phyloP scores from a whole-genome alignment of 805 yeast genomes.

The Hanseniaspora hatyaiensis region DNA sequence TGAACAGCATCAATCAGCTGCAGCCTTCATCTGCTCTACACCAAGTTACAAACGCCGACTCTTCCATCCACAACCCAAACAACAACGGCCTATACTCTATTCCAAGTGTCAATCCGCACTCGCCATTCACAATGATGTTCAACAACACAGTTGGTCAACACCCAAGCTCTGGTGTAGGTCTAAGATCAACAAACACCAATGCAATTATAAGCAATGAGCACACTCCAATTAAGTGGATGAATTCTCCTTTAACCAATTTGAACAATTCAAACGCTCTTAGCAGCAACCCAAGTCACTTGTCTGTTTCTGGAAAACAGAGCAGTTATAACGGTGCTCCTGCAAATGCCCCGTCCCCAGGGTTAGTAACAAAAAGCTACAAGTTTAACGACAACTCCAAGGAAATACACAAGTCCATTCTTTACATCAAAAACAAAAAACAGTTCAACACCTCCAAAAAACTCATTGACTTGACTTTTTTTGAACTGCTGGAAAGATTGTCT shows the following conservation, averaged over 20 bases:
- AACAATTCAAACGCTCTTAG: neutral
- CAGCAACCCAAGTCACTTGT: neutral
- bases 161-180: neutral
- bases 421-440: slow-evolving; percentile 9
- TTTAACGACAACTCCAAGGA: slow-evolving; percentile 11
- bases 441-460: slow-evolving; percentile 6
- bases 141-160: neutral
- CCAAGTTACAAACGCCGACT: no score
- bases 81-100: neutral
- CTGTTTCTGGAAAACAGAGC: no score
- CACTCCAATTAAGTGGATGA: no score
- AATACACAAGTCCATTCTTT: slow-evolving; percentile 9
- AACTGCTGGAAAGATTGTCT: slow-evolving; percentile 5
- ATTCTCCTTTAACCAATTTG: no score
- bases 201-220: slow-evolving; percentile 1
- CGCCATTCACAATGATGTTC: slow-evolving; percentile 10
- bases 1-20: neutral
- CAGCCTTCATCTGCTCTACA: neutral
- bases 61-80: neutral
- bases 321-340: neutral
- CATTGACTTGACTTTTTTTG: slow-evolving; percentile 9
- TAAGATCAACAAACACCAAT: neutral
- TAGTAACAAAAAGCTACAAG: slow-evolving; percentile 7
- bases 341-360: neutral
- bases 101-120: neutral